These are phyloP conservation scores for Hortiboletus flavorubellus DNA, from an alignment of 768 basidiomycete species.

Conservation along the genomic window DNA sequence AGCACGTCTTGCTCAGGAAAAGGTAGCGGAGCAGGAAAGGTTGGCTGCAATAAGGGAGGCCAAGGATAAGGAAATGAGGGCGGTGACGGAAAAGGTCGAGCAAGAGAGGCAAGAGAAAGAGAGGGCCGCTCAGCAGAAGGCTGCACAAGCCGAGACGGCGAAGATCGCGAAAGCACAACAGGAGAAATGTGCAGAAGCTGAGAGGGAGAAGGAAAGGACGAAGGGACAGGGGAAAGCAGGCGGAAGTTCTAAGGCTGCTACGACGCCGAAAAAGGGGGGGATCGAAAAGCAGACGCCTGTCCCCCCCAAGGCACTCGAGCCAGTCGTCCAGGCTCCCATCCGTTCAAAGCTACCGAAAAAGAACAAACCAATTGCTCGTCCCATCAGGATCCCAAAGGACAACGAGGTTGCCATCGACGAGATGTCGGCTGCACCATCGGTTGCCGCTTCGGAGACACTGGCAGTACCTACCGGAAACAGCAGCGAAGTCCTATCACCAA, in stretches of 20 bases:
- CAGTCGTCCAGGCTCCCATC: constrained; percentile 62
- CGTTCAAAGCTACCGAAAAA: constrained; percentile 85
- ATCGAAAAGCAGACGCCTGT: constrained; percentile 19
- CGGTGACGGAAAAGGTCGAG: constrained; percentile 35
- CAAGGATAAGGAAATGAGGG: constrained; percentile 36
- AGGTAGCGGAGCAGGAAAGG: constrained; percentile 52
- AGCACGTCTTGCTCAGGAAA: constrained; percentile 50
- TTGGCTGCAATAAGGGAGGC: constrained; percentile 37
- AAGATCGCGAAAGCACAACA: constrained; percentile 33
- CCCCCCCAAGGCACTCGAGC: constrained; percentile 29
- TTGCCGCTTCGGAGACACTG: constrained; percentile 47
- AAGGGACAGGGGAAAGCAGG: constrained; percentile 25
- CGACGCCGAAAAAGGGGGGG: constrained; percentile 14
- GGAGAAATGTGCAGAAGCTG: constrained; percentile 28
- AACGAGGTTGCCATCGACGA: constrained; percentile 45
- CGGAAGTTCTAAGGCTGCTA: constrained; percentile 24
- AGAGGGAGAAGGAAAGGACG: constrained; percentile 29
- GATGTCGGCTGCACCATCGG: constrained; percentile 40
- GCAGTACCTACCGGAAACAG: constrained; percentile 34
- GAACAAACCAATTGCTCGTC: constrained; percentile 61
- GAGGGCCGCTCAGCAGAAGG: constrained; percentile 29
- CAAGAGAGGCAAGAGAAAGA: constrained; percentile 42
- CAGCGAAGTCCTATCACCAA: constrained; percentile 39
- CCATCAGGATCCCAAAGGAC: constrained; percentile 58
- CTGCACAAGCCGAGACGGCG: constrained; percentile 36